Base-by-base conservation (phyloP, 495 filamentous ascomycete genomes). In the Jackrogersella minutella region DNA sequence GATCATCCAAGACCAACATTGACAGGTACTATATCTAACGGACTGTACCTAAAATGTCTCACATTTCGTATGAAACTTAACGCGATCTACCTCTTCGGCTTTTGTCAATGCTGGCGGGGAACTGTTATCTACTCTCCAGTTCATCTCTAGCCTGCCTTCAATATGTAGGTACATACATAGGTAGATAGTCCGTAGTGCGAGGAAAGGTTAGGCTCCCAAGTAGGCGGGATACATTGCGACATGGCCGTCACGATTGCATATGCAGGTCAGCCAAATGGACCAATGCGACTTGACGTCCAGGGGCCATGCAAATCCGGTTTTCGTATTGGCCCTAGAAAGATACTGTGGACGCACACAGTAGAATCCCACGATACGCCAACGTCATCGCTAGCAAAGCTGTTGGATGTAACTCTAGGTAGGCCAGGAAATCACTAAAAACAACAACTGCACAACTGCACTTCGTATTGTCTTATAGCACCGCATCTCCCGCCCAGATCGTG, bases 251-350 rank as follows among this genome's bases (percentile, higher is more conserved):
- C 56, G 60, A 64, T 62, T 58, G 66, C 61, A 69, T 69, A 69
- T 69, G 66, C 66, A 69, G 61, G 66, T 65, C 43, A 69, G 66
- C 61, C 58, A 39, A 65, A 51, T 62, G 44, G 50, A 31, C 60
- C 56, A 64, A 58, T 60, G 65, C 54, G 17, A 63, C 59, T 59
- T 56, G 55, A 50, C 60, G 57, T 61, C 43, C 40, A 65, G 66
- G 68, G 68, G 68, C 62, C 67, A 65, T 70, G 62, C 49, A 61
- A 73, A 73, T 69, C 72, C 70, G 70, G 74, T 69, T 74, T 76
- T 74, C 57, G 67, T 67, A 74, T 74, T 73, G 74, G 69, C 40
- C 13, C 62, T 66, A 58, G 17, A 19, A 21, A 56, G 52, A 50
- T 66, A 55, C 57, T 61, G 54, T 63, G 68, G 57, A 34, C 53